Evolutionary conservation across 1,139 yeast species (phyloP).

Genomic region (Suhomyces yuchorum): DNA sequence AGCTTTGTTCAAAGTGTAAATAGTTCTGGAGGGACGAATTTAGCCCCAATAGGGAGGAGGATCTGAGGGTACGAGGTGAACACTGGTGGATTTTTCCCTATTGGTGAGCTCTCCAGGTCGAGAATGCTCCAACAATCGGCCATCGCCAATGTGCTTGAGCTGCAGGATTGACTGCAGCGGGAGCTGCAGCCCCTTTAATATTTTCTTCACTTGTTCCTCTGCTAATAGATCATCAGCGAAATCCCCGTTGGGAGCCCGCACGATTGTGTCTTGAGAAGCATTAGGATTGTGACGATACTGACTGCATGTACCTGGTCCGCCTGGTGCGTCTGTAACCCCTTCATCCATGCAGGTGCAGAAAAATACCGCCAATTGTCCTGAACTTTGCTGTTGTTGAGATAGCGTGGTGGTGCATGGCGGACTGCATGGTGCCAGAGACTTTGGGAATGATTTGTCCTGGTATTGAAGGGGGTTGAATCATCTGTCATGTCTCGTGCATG

Average conservation of each 20-base stretch:
- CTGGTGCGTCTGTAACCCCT: not conserved
- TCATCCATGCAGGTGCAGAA: not conserved
- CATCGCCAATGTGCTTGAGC: not conserved
- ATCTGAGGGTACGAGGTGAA: not conserved
- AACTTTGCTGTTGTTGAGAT: not conserved
- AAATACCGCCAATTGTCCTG: not conserved
- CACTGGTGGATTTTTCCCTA: not conserved
- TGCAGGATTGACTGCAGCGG: not conserved
- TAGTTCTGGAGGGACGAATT: not conserved
- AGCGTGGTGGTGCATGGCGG: not conserved
- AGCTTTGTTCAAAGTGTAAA: not conserved
- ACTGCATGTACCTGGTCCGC: not conserved
- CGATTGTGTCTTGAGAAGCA: not conserved
- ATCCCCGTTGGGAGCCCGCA: not conserved
- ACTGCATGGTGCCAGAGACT: no score
- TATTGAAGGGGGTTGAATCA: not conserved
- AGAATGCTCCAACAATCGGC: not conserved
- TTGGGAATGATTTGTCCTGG: no score
- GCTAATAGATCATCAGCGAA: slow-evolving; percentile 11
- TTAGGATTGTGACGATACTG: not conserved
- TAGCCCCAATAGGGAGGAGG: not conserved
- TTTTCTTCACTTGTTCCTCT: slow-evolving; percentile 4
- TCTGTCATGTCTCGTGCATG: slow-evolving; percentile 10
- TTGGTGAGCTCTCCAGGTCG: not conserved
- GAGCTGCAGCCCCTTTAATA: slow-evolving; percentile 10